Base-by-base conservation (phyloP, 2,329 filamentous ascomycete species). In the Emmonsia crescens region DNA sequence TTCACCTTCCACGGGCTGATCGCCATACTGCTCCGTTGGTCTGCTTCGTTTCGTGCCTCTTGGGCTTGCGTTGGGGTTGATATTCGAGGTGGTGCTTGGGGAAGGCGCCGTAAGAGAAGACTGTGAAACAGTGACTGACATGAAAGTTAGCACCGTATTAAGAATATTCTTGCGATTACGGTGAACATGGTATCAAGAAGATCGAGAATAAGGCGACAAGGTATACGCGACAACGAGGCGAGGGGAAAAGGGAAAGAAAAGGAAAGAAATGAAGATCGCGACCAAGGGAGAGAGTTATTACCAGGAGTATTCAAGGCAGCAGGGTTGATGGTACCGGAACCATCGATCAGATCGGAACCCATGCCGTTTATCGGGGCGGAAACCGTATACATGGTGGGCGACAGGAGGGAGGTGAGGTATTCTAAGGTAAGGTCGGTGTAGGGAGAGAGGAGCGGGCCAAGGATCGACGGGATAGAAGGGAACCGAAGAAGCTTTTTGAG, bases 241-340 rank as follows among this genome's bases (percentile, higher is more conserved):
- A 33, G 9, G 10, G 5, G 16, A 19, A 61, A 42, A 27, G 9
- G 38, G 27, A 12, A 16, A 54, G 46, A 56, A 46, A 44, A 16
- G 5, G 5, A 36, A 44, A 60, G 42, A 21, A 55, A 24, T 29
- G 44, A 51, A 48, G 61, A 38, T 57, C 56, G 63, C 60, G 62
- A 60, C 54, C 52, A 57, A 57, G 49, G 21, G 57, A 61, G 29
- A 59, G 57, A 29, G 51, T 31, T 48, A 49, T 71, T 86, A 93
- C 89, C 85, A 80, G 86, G 80, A 74, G 86, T 87, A 79, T 88
- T 91, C 79, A 96, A 83, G 66, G 88, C 89, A 72, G 89, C 89
- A 75, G 91, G 91, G 82, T 95, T 90, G 82, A 96, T 94, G 73
- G 91, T 95, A 74, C 88, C 89, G 80, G 88, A 88, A 75, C 89